Evolutionary conservation across 495 filamentous ascomycete species (phyloP).

Genomic region (Massariosphaeria phaeospora): DNA sequence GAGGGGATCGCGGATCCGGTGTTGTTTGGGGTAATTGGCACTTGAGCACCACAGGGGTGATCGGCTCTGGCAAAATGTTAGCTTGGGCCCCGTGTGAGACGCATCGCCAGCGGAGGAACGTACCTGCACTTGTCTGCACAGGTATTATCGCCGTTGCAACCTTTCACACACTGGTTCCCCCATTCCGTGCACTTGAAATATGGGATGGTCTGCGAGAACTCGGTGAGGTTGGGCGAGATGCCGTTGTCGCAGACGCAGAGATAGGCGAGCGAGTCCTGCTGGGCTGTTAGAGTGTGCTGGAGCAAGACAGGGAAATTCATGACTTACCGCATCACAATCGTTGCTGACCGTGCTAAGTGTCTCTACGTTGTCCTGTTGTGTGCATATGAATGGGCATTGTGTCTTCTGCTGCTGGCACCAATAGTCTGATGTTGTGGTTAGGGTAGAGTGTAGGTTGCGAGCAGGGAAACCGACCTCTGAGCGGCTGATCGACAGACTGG

Average conservation of each 20-base stretch:
- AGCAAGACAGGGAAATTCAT: constrained; percentile 10
- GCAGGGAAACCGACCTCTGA: constrained; percentile 40
- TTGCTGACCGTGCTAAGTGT: constrained; percentile 51
- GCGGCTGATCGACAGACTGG: constrained; percentile 48
- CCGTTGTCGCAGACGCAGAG: constrained; percentile 71
- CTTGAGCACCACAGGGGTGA: constrained; percentile 76
- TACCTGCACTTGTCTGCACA: constrained; percentile 62
- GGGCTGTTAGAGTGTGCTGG: constrained; percentile 1
- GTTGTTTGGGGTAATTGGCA: no score
- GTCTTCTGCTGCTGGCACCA: constrained; percentile 68
- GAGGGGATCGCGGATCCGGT: constrained; percentile 47
- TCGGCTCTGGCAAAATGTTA: constrained; percentile 38
- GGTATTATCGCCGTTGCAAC: constrained; percentile 53
- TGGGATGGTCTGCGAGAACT: constrained; percentile 82
- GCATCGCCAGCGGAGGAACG: not conserved
- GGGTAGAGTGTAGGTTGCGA: not conserved
- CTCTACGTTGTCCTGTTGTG: constrained; percentile 55
- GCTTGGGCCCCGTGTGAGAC: not conserved
- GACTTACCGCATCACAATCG: constrained; percentile 66
- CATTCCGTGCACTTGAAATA: constrained; percentile 75
- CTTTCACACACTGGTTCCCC: constrained; percentile 63
- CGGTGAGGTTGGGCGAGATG: constrained; percentile 64
- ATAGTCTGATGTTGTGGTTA: constrained; percentile 43
- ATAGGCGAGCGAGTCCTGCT: constrained; percentile 62
- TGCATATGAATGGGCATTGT: constrained; percentile 73